A percentile compares a stretch with the other conserved stretches of the same genome.
phyloP scores from a whole-genome alignment of 208 protist genomes.

The Angomonas ambiguus region DNA sequence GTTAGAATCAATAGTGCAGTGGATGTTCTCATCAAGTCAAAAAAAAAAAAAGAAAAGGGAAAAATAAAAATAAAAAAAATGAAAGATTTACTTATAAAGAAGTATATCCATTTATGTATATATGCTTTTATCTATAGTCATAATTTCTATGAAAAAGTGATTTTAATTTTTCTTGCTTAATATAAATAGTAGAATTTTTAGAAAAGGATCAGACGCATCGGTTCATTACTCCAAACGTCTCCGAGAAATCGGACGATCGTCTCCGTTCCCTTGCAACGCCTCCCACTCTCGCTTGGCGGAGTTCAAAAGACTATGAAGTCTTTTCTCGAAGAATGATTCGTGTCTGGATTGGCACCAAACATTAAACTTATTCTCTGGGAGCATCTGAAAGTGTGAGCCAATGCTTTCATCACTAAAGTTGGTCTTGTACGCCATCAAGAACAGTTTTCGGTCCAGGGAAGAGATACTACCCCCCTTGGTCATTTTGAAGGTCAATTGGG shows the following conservation, averaged over 20 bases:
- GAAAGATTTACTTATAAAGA: background rate
- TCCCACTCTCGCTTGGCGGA: conserved; percentile 77
- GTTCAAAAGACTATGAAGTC: conserved; percentile 50
- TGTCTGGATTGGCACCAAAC: conserved; percentile 73
- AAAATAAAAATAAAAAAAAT: conserved; percentile 5
- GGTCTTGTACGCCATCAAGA: conserved; percentile 66
- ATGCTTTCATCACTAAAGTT: conserved; percentile 44
- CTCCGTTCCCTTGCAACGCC: conserved; percentile 24
- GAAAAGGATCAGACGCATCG: background rate
- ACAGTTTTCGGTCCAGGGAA: conserved; percentile 63
- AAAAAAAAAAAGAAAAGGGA: conserved; percentile 11
- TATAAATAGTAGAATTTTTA: background rate
- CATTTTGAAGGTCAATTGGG: conserved; percentile 46
- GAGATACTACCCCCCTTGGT: conserved; percentile 22
- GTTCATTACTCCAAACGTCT: conserved; percentile 17
- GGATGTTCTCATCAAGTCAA: background rate
- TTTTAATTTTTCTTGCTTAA: background rate
- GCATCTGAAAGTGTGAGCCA: conserved; percentile 33
- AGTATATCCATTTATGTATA: background rate
- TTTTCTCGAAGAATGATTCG: conserved; percentile 49
- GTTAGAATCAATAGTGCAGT: too few relatives aligned
- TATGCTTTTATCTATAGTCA: background rate
- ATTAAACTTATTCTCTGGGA: conserved; percentile 78
- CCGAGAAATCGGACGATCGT: conserved; percentile 19
- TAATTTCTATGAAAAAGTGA: background rate